phyloP scores from a whole-genome alignment of 805 yeast genomes.

The Nakazawaea anatomiae region DNA sequence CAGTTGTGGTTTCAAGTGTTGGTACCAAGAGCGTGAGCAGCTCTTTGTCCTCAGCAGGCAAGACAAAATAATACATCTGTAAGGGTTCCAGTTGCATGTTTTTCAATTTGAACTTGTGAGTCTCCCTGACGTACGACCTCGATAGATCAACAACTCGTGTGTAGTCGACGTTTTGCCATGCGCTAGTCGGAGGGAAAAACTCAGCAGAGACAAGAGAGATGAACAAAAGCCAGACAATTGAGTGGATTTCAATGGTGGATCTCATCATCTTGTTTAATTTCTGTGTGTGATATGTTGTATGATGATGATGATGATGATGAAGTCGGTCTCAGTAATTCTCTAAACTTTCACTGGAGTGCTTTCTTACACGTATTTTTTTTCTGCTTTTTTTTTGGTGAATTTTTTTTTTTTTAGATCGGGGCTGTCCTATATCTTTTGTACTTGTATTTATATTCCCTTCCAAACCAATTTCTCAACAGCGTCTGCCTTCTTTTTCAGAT shows the following conservation, averaged over 20 bases:
- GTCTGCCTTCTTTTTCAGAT: constrained; percentile 50
- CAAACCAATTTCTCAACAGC: constrained; percentile 64
- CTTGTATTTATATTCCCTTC: constrained; percentile 41
- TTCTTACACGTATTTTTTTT: neutral
- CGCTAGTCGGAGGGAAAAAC: constrained; percentile 1
- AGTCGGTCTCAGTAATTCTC: too few species aligned
- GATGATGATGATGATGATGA: too few species aligned
- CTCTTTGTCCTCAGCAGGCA: constrained; percentile 39
- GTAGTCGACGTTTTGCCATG: constrained; percentile 57
- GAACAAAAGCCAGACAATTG: neutral
- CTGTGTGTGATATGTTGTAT: too few species aligned
- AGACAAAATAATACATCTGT: constrained; percentile 48
- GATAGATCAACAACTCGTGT: constrained; percentile 57
- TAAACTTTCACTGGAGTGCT: neutral
- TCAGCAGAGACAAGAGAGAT: neutral
- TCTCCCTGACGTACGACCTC: constrained; percentile 61
- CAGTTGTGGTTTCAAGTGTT: constrained; percentile 11
- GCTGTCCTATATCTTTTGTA: neutral
- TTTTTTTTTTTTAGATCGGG: neutral
- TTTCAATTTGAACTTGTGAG: constrained; percentile 44
- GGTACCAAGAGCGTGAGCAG: constrained; percentile 20
- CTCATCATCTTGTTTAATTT: neutral
- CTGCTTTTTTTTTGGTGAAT: neutral
- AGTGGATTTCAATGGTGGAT: neutral
- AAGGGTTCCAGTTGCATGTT: constrained; percentile 55